These are phyloP conservation scores for Flaveria trinervia DNA, from an alignment of 129 eudicot species.

Conservation along the genomic window DNA sequence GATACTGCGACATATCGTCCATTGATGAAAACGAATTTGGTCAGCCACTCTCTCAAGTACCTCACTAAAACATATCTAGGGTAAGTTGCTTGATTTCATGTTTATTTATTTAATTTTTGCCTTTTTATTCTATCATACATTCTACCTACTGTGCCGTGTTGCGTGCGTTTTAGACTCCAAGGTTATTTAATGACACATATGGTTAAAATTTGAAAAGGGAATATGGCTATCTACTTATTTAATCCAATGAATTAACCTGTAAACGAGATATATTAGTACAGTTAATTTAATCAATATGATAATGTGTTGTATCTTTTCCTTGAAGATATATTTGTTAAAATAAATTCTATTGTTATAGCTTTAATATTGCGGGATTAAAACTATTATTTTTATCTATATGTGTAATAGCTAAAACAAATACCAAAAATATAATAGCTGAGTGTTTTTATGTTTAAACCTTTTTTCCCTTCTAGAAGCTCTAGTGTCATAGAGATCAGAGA, in stretches of 20 bases:
- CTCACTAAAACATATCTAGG: slow-evolving; percentile 66
- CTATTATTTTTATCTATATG: neutral
- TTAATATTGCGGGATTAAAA: neutral
- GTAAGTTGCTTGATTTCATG: slow-evolving; percentile 38
- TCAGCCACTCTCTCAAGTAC: slow-evolving; percentile 78
- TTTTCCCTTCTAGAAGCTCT: too few relatives aligned
- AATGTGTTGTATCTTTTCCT: neutral
- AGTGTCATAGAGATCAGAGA: too few relatives aligned
- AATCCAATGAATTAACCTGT: neutral
- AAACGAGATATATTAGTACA: neutral
- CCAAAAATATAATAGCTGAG: too few relatives aligned
- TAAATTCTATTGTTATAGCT: neutral
- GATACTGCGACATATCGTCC: slow-evolving; percentile 75
- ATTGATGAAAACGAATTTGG: slow-evolving; percentile 59
- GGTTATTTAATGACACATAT: neutral
- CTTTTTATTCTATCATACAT: neutral
- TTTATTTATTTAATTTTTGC: neutral
- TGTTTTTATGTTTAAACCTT: too few relatives aligned
- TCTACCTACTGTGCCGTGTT: neutral
- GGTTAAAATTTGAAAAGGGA: neutral
- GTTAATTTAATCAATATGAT: neutral
- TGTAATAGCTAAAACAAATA: too few relatives aligned
- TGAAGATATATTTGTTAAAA: neutral
- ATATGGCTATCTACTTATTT: neutral
- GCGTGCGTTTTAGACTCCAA: neutral